Percentiles rank a stretch among this genome's conserved stretches.
phyloP scores from a whole-genome alignment of 1,284 basidiomycete species.

The Ustilago hordei region DNA sequence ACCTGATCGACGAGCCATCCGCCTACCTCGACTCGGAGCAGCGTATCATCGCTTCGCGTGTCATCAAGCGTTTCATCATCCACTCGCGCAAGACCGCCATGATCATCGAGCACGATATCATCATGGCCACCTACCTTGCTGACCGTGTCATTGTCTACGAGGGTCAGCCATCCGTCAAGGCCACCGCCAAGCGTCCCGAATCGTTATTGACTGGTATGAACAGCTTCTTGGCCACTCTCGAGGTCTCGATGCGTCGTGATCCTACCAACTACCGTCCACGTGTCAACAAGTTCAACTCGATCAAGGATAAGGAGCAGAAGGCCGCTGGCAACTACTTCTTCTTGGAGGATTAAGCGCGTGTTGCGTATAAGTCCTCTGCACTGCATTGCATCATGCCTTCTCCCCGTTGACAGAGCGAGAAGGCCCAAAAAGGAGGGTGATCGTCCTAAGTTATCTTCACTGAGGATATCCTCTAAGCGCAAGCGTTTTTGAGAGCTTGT shows the following conservation, averaged over 20 bases:
- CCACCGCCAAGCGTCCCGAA: conserved; percentile 64
- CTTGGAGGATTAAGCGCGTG: conserved; percentile 61
- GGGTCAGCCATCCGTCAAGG: conserved; percentile 66
- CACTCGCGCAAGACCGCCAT: conserved; percentile 69
- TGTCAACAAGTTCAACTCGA: conserved; percentile 69
- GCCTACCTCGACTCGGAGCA: conserved; percentile 70
- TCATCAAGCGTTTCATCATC: conserved; percentile 70
- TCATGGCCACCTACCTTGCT: conserved; percentile 68
- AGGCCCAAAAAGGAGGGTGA: background rate
- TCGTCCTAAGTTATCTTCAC: background rate
- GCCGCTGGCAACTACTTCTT: conserved; percentile 68
- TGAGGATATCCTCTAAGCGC: background rate
- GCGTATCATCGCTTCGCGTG: conserved; percentile 68
- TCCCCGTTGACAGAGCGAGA: background rate
- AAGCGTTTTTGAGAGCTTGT: background rate
- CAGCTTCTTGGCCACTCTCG: conserved; percentile 65
- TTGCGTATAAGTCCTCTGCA: background rate
- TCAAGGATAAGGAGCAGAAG: conserved; percentile 70
- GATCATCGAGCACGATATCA: conserved; percentile 70
- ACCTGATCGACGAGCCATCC: conserved; percentile 69
- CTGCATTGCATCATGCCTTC: conserved; percentile 3
- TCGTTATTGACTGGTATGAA: conserved; percentile 69
- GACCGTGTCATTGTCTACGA: conserved; percentile 69
- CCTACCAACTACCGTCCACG: conserved; percentile 68
- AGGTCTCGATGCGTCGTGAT: conserved; percentile 68